Conservation (phyloP, 768 basidiomycete species). For the Agaricus blazei region DNA sequence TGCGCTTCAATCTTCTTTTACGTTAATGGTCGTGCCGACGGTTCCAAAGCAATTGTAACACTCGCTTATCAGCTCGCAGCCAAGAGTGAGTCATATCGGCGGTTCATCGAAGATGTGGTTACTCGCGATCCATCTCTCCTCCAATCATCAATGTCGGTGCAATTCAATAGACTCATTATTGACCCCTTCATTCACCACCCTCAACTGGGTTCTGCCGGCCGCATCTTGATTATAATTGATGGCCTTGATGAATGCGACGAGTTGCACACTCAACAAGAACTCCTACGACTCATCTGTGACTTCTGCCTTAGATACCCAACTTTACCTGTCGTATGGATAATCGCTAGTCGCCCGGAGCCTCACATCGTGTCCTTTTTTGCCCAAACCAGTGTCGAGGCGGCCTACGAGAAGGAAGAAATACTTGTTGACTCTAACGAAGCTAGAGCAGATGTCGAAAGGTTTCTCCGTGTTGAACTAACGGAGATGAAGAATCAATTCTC, state of each 20-base stretch:
- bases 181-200: slow-evolving; percentile 5
- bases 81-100: background rate
- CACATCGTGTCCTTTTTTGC: background rate
- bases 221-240: too few species aligned
- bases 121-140: slow-evolving; percentile 4
- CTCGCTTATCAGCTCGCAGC: slow-evolving; percentile 18
- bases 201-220: too few species aligned
- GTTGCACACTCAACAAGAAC: too few species aligned
- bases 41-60: slow-evolving; percentile 7
- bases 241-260: too few species aligned
- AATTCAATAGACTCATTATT: slow-evolving; percentile 13
- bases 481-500: background rate
- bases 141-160: slow-evolving; percentile 6
- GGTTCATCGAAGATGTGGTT: slow-evolving; percentile 7
- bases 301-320: background rate
- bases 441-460: background rate
- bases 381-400: background rate
- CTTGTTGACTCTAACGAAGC: background rate
- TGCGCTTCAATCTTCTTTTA: background rate
- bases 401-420: background rate
- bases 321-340: background rate
- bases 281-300: too few species aligned
- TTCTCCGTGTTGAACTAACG: too few species aligned
- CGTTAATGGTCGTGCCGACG: background rate
- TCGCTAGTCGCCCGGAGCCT: background rate